Evolutionary conservation across 1,139 yeast genomes (phyloP).

Genomic region (Suhomyces coccinellae): DNA sequence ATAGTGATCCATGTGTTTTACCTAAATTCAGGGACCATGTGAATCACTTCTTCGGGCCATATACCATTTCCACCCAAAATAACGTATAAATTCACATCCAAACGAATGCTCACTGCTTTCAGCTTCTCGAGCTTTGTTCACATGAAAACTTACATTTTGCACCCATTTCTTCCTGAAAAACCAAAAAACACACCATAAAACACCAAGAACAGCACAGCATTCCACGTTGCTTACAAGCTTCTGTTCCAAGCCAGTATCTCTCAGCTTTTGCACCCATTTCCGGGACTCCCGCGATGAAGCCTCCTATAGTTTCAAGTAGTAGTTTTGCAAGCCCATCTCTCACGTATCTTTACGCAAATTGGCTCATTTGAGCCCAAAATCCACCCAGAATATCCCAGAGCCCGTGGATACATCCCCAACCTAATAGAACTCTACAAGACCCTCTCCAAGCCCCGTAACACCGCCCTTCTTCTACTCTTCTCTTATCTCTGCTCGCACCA

Average conservation of each 20-base stretch:
- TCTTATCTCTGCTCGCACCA: slow-evolving; percentile 1
- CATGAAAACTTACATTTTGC: no score
- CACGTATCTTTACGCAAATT: not conserved
- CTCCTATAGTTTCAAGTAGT: not conserved
- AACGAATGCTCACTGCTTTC: no score
- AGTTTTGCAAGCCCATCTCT: not conserved
- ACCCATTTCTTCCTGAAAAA: no score
- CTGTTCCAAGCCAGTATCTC: not conserved
- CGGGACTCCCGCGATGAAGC: not conserved
- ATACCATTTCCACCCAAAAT: not conserved
- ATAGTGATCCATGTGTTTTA: no score
- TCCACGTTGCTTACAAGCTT: no score
- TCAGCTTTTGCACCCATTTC: not conserved
- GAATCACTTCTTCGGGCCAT: not conserved
- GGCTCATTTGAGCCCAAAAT: not conserved
- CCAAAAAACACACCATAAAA: no score
- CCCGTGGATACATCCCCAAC: not conserved
- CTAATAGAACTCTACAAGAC: no score
- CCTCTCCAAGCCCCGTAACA: not conserved
- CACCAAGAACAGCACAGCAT: no score
- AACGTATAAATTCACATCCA: no score
- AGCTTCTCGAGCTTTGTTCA: no score
- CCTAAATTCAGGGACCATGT: not conserved
- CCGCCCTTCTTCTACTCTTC: not conserved
- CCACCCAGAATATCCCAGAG: not conserved